phyloP scores from a whole-genome alignment of 78 protist genomes.

The Dictyostelium intermedium region DNA sequence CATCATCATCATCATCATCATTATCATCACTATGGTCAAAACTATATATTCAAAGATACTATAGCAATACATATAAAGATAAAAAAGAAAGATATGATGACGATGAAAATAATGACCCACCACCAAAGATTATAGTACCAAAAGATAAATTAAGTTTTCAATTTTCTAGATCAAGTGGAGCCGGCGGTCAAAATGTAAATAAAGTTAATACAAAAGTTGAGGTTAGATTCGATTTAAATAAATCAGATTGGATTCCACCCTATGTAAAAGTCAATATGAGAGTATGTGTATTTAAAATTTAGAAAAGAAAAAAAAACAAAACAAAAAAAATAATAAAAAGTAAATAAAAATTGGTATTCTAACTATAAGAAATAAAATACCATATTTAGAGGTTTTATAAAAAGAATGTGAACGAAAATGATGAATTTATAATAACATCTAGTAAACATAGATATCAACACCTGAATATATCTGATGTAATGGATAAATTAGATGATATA shows the following conservation, averaged over 20 bases:
- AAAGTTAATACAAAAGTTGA: conserved; percentile 78
- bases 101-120: neutral
- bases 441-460: conserved; percentile 34
- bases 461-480: neutral
- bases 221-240: conserved; percentile 27
- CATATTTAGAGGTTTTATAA: neutral
- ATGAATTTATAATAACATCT: conserved; percentile 54
- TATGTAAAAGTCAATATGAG: conserved; percentile 20
- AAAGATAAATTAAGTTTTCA: conserved; percentile 14
- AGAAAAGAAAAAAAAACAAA: neutral
- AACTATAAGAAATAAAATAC: neutral
- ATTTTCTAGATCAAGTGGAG: conserved; percentile 67
- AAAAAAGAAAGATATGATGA: neutral
- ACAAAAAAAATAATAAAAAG: too few relatives aligned
- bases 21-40: neutral
- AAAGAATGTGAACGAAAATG: conserved; percentile 31
- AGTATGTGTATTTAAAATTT: neutral
- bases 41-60: neutral
- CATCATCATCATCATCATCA: neutral
- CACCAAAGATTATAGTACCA: conserved; percentile 47
- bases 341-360: too few relatives aligned
- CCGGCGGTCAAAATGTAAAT: conserved; percentile 85
- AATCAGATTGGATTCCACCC: conserved; percentile 67
- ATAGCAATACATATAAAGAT: neutral
- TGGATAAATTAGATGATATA: conserved; percentile 53